phyloP scores from a whole-genome alignment of 768 basidiomycete genomes.

The Sporobolomyces phaffii region DNA sequence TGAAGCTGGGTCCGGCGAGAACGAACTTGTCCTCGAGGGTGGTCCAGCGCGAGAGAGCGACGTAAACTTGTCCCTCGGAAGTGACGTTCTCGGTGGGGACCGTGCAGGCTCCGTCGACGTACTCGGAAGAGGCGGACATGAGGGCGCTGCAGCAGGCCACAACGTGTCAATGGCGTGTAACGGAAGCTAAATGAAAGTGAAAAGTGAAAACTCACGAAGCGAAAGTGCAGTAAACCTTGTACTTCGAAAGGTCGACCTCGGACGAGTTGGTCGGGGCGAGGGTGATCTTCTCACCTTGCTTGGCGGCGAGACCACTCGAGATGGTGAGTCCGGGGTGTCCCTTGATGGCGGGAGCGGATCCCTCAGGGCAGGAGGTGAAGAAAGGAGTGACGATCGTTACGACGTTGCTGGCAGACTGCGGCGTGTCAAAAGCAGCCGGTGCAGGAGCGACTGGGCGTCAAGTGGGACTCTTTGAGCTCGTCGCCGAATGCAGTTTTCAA shows the following conservation, averaged over 20 bases:
- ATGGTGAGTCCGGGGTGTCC: constrained; percentile 53
- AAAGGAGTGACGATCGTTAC: constrained; percentile 47
- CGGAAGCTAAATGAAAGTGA: not conserved
- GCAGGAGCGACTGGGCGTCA: no score
- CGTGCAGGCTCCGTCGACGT: constrained; percentile 1
- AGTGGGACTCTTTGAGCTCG: no score
- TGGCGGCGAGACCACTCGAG: constrained; percentile 42
- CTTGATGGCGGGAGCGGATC: constrained; percentile 52
- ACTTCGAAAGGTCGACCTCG: constrained; percentile 38
- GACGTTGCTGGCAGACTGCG: constrained; percentile 60
- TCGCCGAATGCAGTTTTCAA: no score
- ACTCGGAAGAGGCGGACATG: constrained; percentile 2
- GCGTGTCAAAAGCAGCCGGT: constrained; percentile 54
- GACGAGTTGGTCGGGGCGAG: constrained; percentile 31
- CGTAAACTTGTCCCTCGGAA: constrained; percentile 2
- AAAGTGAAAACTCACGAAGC: not conserved
- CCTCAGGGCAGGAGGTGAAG: constrained; percentile 54
- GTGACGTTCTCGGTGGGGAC: constrained; percentile 2
- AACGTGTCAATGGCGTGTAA: not conserved
- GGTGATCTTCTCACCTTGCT: constrained; percentile 44
- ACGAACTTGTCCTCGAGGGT: not conserved
- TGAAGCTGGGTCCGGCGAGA: constrained; percentile 9
- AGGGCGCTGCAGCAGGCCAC: constrained; percentile 47
- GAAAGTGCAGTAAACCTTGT: constrained; percentile 11
- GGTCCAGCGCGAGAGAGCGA: not conserved